phyloP scores from a whole-genome alignment of 108 stramenopile species.

The Pseudonitzschia multiseries region DNA sequence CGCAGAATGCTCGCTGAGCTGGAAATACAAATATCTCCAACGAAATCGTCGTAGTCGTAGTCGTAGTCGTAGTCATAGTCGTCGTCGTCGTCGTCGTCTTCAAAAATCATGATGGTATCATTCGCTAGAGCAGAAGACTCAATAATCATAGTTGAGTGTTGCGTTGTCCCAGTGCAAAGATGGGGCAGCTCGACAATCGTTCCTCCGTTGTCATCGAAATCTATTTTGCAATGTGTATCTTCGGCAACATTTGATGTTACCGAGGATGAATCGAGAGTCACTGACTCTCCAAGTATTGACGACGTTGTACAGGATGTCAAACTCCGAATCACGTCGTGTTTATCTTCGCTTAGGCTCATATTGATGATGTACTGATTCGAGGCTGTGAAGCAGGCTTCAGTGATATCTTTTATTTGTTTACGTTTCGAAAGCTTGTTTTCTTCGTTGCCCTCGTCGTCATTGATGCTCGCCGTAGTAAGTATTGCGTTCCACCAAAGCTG shows the following conservation, averaged over 20 bases:
- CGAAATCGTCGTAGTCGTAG: neutral
- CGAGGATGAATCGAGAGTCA: neutral
- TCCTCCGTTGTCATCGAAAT: neutral
- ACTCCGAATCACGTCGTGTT: neutral
- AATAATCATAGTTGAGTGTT: neutral
- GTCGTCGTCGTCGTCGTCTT: neutral
- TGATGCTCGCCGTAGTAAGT: neutral
- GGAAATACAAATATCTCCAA: neutral
- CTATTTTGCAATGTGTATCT: neutral
- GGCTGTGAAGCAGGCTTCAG: constrained; percentile 1
- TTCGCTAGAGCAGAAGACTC: too few species aligned
- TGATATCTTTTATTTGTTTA: neutral
- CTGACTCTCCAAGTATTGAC: too few species aligned
- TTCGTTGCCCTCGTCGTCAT: neutral
- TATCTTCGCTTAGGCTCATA: constrained; percentile 8
- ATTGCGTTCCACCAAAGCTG: constrained; percentile 17
- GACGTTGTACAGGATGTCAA: neutral
- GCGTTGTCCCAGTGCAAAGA: neutral
- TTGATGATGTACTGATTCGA: constrained; percentile 14
- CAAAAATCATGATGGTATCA: neutral
- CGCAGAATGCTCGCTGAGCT: neutral
- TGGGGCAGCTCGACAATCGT: neutral
- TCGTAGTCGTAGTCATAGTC: neutral
- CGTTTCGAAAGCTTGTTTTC: neutral
- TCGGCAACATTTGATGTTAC: neutral